Evolutionary conservation across 2,329 filamentous ascomycete species (phyloP).

Genomic region (Claviceps quebecensis): DNA sequence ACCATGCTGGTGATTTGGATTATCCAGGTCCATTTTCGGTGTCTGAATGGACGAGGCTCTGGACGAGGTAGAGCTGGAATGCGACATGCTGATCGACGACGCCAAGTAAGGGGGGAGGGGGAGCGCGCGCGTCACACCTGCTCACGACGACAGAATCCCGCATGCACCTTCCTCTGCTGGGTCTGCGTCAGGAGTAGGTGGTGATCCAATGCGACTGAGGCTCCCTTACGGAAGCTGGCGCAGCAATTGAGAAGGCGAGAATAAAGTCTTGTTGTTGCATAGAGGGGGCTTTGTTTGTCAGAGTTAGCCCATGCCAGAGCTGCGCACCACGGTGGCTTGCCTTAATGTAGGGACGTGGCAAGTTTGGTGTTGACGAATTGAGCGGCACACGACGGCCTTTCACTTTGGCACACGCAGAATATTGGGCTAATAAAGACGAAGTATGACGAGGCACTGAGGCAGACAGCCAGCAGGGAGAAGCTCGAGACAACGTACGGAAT

Average conservation of each 20-base stretch:
- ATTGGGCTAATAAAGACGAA: neutral
- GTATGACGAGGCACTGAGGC: neutral
- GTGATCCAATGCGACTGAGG: conserved; percentile 2
- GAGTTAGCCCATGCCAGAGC: conserved; percentile 8
- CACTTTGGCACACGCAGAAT: neutral
- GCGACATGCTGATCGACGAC: conserved; percentile 11
- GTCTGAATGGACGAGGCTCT: conserved; percentile 9
- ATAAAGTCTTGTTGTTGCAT: conserved; percentile 13
- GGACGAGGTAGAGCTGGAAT: conserved; percentile 15
- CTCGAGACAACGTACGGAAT: neutral
- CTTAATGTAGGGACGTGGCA: neutral
- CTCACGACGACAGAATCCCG: conserved; percentile 4
- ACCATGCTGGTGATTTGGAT: conserved; percentile 14
- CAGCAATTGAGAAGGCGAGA: conserved; percentile 7
- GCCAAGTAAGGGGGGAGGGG: conserved; percentile 1
- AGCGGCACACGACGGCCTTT: neutral
- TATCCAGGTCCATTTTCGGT: conserved; percentile 17
- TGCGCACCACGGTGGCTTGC: neutral
- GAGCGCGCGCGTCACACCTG: neutral
- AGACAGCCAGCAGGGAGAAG: neutral
- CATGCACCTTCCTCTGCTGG: conserved; percentile 4
- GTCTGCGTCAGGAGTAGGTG: conserved; percentile 4
- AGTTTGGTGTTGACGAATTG: neutral
- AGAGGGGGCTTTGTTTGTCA: conserved; percentile 9
- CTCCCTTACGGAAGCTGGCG: conserved; percentile 6